Base-by-base conservation (phyloP, 768 basidiomycete genomes). In the Mycena epipterygia region DNA sequence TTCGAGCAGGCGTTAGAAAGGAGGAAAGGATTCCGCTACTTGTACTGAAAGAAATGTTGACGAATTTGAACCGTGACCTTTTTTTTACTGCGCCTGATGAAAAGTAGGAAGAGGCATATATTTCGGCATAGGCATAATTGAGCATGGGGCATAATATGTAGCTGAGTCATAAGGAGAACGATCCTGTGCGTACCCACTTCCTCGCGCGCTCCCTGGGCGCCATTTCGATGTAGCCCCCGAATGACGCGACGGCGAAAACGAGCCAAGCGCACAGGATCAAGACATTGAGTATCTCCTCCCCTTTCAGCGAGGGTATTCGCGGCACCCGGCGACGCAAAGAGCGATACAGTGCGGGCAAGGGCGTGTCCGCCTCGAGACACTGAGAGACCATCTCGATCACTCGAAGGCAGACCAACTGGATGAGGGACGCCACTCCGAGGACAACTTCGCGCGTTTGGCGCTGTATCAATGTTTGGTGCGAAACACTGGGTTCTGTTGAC, bases 1-100 rank as follows among this genome's bases (percentile, higher is more conserved):
- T 85, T 89, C 69, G 88, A 89, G 46, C 86, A 90, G 69, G 91
- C 89, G 4, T 76, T 90, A 75, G 84, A 84, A 70, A 84, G 83
- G 73, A 84, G 86, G 73, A 88, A 83, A 74, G 88, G 88, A 0
- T 90, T 90, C 79, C 81, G 89, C 39, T 91, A 89, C 76, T 77
- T 90, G 44, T 86, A 88, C 69, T 91, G 25, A 48, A 25, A 27
- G n/a, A 48, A 48, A 23, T 46, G 23, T 46, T n/a, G n/a, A n/a
- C n/a, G n/a, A n/a, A n/a, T n/a, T n/a, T n/a, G n/a, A n/a, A n/a
- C n/a, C n/a, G n/a, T n/a, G n/a, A n/a, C n/a, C n/a, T n/a, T n/a
- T n/a, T n/a, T n/a, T n/a, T n/a, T n/a, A n/a, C n/a, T n/a, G n/a
- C n/a, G n/a, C n/a, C n/a, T n/a, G n/a, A n/a, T n/a, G n/a, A n/a